Evolutionary conservation across 345 rosid species (phyloP).

Genomic region (Populus pruinosa): DNA sequence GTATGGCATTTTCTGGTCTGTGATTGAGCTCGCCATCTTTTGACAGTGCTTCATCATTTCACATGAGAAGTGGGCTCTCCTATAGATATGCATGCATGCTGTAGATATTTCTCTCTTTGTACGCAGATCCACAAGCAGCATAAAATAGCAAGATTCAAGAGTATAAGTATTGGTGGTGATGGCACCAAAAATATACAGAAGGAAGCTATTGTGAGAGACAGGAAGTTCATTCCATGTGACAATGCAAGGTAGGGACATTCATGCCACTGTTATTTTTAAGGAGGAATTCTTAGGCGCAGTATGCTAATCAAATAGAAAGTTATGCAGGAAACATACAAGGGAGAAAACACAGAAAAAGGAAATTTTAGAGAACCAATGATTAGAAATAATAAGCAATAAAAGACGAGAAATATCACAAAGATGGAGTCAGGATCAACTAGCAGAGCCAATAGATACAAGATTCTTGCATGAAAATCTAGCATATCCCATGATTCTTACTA

Average conservation of each 20-base stretch:
- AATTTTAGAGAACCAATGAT: neutral
- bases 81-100: neutral
- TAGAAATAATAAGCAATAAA: neutral
- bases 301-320: neutral
- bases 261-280: neutral
- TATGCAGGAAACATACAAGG: neutral
- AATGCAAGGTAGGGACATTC: neutral
- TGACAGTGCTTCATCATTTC: too few species aligned
- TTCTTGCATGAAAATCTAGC: neutral
- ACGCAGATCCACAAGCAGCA: neutral
- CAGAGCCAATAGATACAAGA: neutral
- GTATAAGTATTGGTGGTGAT: neutral
- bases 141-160: neutral
- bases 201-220: neutral
- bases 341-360: neutral
- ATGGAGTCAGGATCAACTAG: neutral
- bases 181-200: neutral
- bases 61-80: too few species aligned
- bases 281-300: neutral
- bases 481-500: neutral
- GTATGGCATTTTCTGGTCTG: neutral
- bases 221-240: neutral
- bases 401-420: neutral
- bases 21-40: too few species aligned
- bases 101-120: neutral